Conservation (phyloP, 2,329 filamentous ascomycete species). For the Trichoderma polysporum region DNA sequence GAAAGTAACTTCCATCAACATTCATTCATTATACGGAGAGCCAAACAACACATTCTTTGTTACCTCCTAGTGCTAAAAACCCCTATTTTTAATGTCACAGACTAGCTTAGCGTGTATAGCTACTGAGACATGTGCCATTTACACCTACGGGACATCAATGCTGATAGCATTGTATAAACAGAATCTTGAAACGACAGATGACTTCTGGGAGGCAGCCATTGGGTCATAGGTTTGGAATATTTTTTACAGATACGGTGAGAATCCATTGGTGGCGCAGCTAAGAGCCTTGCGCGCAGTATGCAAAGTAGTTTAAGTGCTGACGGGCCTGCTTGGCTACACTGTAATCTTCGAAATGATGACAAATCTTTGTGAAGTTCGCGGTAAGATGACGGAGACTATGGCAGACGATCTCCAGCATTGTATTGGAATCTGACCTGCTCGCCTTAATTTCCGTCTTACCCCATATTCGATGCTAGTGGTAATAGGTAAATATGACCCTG, state of each 20-base stretch:
- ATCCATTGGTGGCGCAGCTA: background rate
- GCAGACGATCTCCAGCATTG: background rate
- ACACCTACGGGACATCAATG: background rate
- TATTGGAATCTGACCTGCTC: background rate
- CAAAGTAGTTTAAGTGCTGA: conserved; percentile 3
- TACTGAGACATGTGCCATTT: background rate
- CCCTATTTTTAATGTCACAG: background rate
- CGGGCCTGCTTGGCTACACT: background rate
- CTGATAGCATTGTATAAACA: background rate
- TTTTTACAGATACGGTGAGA: background rate
- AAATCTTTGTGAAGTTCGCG: conserved; percentile 3
- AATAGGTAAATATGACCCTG: conserved; percentile 1
- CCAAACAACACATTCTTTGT: background rate
- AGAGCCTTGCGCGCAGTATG: background rate
- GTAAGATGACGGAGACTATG: conserved; percentile 1
- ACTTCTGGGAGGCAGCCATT: background rate
- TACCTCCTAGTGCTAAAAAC: background rate
- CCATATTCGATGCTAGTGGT: background rate
- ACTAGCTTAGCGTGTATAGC: background rate
- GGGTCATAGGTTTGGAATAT: background rate
- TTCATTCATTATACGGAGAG: background rate
- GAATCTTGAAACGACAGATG: background rate
- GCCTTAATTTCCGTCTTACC: background rate
- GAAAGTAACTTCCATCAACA: no score
- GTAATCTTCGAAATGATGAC: conserved; percentile 4